Evolutionary conservation across 2,329 filamentous ascomycete species (phyloP).

Genomic region (Fusarium miscanthi): DNA sequence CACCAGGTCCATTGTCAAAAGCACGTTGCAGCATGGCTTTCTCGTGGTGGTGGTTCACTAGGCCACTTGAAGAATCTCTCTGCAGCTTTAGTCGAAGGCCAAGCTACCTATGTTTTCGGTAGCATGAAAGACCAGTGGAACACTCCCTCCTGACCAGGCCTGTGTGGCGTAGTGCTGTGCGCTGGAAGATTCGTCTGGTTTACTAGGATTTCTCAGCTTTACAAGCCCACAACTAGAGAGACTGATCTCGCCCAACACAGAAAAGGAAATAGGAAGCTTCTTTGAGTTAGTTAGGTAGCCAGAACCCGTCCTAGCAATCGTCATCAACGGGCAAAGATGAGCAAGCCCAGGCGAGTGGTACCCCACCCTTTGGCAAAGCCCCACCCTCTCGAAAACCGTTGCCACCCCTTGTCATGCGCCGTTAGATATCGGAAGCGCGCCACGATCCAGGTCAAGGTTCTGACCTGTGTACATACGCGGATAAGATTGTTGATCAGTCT

Average conservation of each 20-base stretch:
- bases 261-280: neutral
- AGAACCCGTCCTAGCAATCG: conserved; percentile 1
- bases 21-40: conserved; percentile 15
- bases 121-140: neutral
- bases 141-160: neutral
- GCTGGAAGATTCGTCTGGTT: neutral
- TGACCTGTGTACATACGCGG: conserved; percentile 4
- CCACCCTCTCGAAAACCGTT: conserved; percentile 35
- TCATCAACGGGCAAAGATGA: conserved; percentile 28
- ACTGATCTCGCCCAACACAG: neutral
- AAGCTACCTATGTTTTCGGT: neutral
- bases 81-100: conserved; percentile 9
- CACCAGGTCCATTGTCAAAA: conserved; percentile 7
- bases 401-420: conserved; percentile 15
- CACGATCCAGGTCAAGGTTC: conserved; percentile 34
- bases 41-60: conserved; percentile 4
- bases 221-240: neutral
- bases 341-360: conserved; percentile 16
- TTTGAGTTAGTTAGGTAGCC: conserved; percentile 1
- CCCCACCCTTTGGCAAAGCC: conserved; percentile 13
- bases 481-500: conserved; percentile 21
- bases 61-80: conserved; percentile 17
- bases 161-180: neutral
- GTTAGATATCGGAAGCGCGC: conserved; percentile 36
- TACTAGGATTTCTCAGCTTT: neutral